A percentile compares a stretch with the other conserved stretches of the same genome.
These are phyloP conservation scores for Plasmodium gonderi DNA, from an alignment of 169 alveolate species.

Conservation along the genomic window DNA sequence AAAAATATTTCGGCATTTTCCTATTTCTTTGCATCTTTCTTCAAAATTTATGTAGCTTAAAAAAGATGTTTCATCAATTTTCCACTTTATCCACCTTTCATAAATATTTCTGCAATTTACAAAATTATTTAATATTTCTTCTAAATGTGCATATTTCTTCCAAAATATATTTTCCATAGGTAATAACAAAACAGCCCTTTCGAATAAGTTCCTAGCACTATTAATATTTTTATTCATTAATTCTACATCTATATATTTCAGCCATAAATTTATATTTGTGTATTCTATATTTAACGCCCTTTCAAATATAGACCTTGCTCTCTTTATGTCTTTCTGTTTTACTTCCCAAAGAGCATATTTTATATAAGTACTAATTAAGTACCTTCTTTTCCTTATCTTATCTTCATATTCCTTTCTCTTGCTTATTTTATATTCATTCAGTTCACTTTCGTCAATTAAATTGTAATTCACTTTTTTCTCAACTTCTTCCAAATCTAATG, in stretches of 20 bases:
- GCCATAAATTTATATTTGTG: constrained; percentile 95
- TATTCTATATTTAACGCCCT: constrained; percentile 97
- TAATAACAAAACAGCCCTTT: constrained; percentile 95
- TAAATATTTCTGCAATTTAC: constrained; percentile 94
- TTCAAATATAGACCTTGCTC: constrained; percentile 97
- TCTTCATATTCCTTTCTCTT: constrained; percentile 98
- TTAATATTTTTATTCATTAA: constrained; percentile 95
- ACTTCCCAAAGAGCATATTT: constrained; percentile 99
- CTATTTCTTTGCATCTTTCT: constrained; percentile 97
- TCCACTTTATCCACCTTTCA: constrained; percentile 98
- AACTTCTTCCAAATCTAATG: constrained; percentile 94
- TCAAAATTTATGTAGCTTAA: constrained; percentile 96
- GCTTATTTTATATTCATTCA: constrained; percentile 92
- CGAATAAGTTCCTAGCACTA: constrained; percentile 97
- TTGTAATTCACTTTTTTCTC: constrained; percentile 85
- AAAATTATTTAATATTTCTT: constrained; percentile 96
- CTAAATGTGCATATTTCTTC: constrained; percentile 99
- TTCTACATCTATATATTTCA: constrained; percentile 98
- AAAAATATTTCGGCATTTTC: constrained; percentile 92
- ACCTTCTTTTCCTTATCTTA: constrained; percentile 93
- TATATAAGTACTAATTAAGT: constrained; percentile 97
- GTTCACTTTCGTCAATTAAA: constrained; percentile 94
- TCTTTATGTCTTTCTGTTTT: constrained; percentile 92
- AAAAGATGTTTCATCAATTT: constrained; percentile 97
- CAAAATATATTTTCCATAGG: constrained; percentile 99